Conservation (phyloP, 768 basidiomycete species). For the Bullera alba region DNA sequence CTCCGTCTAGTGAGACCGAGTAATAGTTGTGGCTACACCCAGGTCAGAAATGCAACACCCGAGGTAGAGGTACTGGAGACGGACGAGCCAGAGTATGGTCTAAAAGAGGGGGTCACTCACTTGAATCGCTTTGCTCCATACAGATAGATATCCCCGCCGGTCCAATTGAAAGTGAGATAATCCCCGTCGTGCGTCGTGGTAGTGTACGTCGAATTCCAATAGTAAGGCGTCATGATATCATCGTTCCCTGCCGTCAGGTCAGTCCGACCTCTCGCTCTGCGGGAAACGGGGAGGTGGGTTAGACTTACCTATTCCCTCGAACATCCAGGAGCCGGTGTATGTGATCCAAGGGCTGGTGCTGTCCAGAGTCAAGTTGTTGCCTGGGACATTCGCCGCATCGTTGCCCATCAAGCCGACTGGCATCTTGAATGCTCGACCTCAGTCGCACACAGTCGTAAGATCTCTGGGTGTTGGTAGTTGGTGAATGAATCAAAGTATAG, state of each 20-base stretch:
- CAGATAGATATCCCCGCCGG: constrained; percentile 28
- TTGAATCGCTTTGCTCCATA: constrained; percentile 29
- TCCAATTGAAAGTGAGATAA: constrained; percentile 24
- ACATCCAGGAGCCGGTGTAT: background rate
- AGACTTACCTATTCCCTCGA: background rate
- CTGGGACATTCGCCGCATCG: too few species aligned
- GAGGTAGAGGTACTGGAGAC: background rate
- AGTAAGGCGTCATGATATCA: too few species aligned
- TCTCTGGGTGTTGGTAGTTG: too few species aligned
- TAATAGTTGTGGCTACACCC: constrained; percentile 17
- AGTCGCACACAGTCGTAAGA: too few species aligned
- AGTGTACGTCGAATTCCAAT: too few species aligned
- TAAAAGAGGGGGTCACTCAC: constrained; percentile 27
- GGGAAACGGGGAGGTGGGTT: background rate
- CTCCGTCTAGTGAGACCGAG: constrained; percentile 21
- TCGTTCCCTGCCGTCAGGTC: constrained; percentile 1
- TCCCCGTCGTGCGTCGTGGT: too few species aligned
- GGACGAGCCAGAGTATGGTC: background rate
- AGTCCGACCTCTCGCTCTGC: background rate
- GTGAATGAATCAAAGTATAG: too few species aligned
- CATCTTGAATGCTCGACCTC: too few species aligned
- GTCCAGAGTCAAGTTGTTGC: too few species aligned
- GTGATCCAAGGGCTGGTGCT: background rate
- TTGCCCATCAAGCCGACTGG: too few species aligned
- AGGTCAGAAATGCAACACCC: background rate